Evolutionary conservation across 352 stramenopile genomes (phyloP).

Genomic region (Phytophthora ramorum): DNA sequence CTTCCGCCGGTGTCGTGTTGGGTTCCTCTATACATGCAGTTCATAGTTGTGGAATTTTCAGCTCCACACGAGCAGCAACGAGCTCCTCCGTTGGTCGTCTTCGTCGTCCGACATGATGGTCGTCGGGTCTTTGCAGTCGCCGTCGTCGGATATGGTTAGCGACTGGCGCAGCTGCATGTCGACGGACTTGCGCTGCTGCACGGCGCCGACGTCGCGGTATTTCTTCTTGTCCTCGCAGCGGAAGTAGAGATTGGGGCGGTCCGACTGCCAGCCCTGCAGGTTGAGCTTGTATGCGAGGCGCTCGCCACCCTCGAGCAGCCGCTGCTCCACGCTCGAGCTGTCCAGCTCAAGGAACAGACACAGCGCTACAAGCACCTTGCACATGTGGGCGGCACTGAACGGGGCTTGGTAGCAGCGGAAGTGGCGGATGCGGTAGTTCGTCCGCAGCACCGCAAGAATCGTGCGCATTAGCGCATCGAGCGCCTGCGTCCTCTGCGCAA

Average conservation of each 20-base stretch:
- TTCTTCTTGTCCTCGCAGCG: constrained; percentile 34
- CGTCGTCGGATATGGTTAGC: constrained; percentile 19
- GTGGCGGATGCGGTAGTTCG: constrained; percentile 39
- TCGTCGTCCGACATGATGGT: constrained; percentile 18
- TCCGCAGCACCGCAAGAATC: constrained; percentile 37
- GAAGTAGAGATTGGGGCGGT: constrained; percentile 45
- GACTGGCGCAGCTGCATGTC: constrained; percentile 26
- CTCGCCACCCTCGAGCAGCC: constrained; percentile 32
- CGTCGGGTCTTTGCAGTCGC: constrained; percentile 19
- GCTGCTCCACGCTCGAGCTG: constrained; percentile 21
- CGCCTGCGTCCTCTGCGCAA: constrained; percentile 31
- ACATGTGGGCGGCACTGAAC: constrained; percentile 21
- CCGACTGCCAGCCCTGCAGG: constrained; percentile 52
- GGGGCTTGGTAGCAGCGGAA: constrained; percentile 35
- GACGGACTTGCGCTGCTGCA: constrained; percentile 25
- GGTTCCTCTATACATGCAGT: constrained; percentile 15
- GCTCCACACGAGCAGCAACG: constrained; percentile 25
- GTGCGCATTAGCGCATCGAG: constrained; percentile 41
- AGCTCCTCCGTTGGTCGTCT: constrained; percentile 25
- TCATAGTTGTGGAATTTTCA: constrained; percentile 23
- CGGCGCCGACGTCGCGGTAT: constrained; percentile 8
- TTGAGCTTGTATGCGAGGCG: constrained; percentile 42
- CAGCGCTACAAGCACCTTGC: constrained; percentile 49
- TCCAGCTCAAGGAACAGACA: constrained; percentile 51
- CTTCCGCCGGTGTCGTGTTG: constrained; percentile 5